phyloP scores from a whole-genome alignment of 1,284 basidiomycete genomes.

The Cryptococcus hybrid region DNA sequence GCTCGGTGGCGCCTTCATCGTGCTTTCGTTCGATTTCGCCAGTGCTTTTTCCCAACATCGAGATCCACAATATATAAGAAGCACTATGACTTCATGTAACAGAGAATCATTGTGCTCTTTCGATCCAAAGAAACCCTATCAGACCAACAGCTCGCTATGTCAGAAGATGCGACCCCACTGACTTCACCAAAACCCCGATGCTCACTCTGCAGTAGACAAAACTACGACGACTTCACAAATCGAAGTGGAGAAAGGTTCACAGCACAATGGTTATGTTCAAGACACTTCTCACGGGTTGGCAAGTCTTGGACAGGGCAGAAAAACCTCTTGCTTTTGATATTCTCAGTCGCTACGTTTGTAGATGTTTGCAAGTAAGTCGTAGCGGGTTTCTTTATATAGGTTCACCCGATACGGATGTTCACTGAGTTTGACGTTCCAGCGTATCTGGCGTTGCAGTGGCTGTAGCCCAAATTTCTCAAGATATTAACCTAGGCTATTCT shows the following conservation, averaged over 20 bases:
- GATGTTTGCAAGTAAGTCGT: conserved; percentile 27
- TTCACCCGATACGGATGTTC: background rate
- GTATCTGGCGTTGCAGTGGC: conserved; percentile 33
- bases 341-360: conserved; percentile 27
- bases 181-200: no score
- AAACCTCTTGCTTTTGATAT: conserved; percentile 15
- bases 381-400: background rate
- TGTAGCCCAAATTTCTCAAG: conserved; percentile 31
- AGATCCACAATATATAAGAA: no score
- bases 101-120: no score
- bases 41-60: no score
- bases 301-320: conserved; percentile 7
- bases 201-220: no score
- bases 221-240: no score
- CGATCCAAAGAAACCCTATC: no score
- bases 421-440: background rate
- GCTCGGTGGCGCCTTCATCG: no score
- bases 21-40: no score
- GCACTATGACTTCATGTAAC: no score
- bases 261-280: background rate
- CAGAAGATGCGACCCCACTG: no score
- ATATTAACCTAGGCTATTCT: conserved; percentile 25
- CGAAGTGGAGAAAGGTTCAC: background rate
- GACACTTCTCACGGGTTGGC: conserved; percentile 1
- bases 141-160: no score